Percentiles rank a stretch among this genome's conserved stretches.
Evolutionary conservation across 352 stramenopile species (phyloP).

Genomic region (Pythium rishiriense): DNA sequence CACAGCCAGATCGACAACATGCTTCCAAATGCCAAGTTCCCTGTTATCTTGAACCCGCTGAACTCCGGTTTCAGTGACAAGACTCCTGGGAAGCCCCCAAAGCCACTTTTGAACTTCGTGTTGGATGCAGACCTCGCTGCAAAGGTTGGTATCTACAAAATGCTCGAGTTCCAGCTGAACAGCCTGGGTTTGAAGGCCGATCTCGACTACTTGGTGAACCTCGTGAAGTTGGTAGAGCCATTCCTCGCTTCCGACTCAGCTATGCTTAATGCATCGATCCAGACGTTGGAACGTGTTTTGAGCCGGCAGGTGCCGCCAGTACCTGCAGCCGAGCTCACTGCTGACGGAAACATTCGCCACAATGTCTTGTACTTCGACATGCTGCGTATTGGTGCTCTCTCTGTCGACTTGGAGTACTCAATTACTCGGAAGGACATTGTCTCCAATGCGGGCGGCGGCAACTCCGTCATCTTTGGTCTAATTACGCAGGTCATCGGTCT

Average conservation of each 20-base stretch:
- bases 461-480: conserved; percentile 79
- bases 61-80: conserved; percentile 81
- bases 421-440: conserved; percentile 86
- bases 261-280: conserved; percentile 52
- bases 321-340: conserved; percentile 52
- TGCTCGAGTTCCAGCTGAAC: conserved; percentile 73
- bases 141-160: conserved; percentile 80
- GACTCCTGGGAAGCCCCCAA: conserved; percentile 51
- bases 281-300: conserved; percentile 64
- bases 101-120: conserved; percentile 72
- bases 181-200: conserved; percentile 80
- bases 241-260: conserved; percentile 74
- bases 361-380: conserved; percentile 85
- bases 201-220: conserved; percentile 82
- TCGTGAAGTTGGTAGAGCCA: conserved; percentile 80
- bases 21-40: conserved; percentile 76
- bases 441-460: conserved; percentile 52
- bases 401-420: conserved; percentile 79
- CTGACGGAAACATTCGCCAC: conserved; percentile 67
- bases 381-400: conserved; percentile 69
- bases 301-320: conserved; percentile 59
- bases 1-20: conserved; percentile 88
- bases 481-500: conserved; percentile 81
- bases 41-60: conserved; percentile 81
- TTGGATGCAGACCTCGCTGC: conserved; percentile 74